Conservation (phyloP, 352 stramenopile species). For the Phytophthora litchii region DNA sequence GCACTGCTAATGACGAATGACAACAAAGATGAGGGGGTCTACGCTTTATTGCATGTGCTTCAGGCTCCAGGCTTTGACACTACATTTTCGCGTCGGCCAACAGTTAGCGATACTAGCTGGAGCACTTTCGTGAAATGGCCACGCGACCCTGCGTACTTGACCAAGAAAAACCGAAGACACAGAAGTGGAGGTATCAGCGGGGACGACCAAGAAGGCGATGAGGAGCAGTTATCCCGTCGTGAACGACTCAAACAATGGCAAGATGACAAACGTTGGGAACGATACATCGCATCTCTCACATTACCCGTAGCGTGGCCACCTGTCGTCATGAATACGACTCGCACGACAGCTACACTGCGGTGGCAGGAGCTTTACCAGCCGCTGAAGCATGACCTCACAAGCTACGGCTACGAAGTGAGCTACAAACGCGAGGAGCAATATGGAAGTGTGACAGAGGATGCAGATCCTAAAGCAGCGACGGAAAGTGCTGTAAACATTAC, state of each 20-base stretch:
- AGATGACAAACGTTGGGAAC: slow-evolving; percentile 74
- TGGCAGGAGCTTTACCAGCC: slow-evolving; percentile 82
- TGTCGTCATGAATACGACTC: slow-evolving; percentile 63
- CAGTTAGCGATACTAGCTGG: slow-evolving; percentile 45
- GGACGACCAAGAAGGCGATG: slow-evolving; percentile 36
- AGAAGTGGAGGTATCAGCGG: slow-evolving; percentile 8
- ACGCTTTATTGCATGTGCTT: slow-evolving; percentile 50
- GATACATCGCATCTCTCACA: slow-evolving; percentile 66
- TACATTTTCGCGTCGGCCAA: slow-evolving; percentile 55
- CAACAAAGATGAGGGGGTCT: slow-evolving; percentile 20
- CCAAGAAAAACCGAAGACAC: slow-evolving; percentile 46
- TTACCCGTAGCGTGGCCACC: slow-evolving; percentile 69
- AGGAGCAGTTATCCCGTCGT: slow-evolving; percentile 62
- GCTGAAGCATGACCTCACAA: slow-evolving; percentile 60
- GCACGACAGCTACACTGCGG: slow-evolving; percentile 51
- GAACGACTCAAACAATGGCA: slow-evolving; percentile 85
- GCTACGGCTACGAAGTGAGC: slow-evolving; percentile 69
- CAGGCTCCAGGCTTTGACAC: slow-evolving; percentile 62
- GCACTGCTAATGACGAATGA: slow-evolving; percentile 44
- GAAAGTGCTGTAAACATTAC: slow-evolving; percentile 59
- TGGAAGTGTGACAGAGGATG: not conserved
- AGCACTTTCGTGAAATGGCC: slow-evolving; percentile 67
- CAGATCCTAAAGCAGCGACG: not conserved
- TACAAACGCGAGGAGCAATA: slow-evolving; percentile 47
- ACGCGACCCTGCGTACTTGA: slow-evolving; percentile 46